Base-by-base conservation (phyloP, 1,284 basidiomycete species). In the Mycena sp. region DNA sequence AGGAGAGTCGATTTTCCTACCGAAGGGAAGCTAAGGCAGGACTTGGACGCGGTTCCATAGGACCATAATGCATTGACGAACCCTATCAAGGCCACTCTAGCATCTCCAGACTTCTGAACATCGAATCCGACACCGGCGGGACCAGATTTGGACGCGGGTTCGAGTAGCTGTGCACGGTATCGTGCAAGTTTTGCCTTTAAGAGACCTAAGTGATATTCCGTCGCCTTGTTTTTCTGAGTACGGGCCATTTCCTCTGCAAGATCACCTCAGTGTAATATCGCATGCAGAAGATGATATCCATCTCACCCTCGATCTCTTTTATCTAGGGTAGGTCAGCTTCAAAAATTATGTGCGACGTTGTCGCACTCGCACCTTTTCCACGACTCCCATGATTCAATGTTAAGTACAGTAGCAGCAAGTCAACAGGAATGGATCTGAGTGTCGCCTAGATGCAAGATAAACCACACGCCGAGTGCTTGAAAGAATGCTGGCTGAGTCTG, bases 1-100 rank as follows among this genome's bases (percentile, higher is more conserved):
- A 99, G 83, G 44, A 99, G 84, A 0, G 96, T 99, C 9, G 95
- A 97, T 84, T 95, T 96, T 76, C 96, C 96, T 49, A 98, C 96
- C 11, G 95, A 98, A 0, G 94, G 95, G 77, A 96, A 67, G 10
- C 62, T 64, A 40, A 48, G 14, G 30, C 6, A 40, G 3, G 12
- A 21, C 23, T 28, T 10, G 40, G 28, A 37, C 14, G 9, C n/a
- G 19, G 23, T 19, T 3, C 19, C 5, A 35, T 21, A 7, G 17
- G 29, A 23, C 25, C 21, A 25, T 7, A 44, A 9, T 37, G 25
- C 16, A 9, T 16, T 29, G 26, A 38, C 48, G 19, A 14, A 96
- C 21, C 94, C 96, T 60, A 98, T 98, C 63, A 99, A 80, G 23
- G 94, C 95, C 23, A 98, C 94, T 73, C 95, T 84, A 30, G 95